Evolutionary conservation across 129 eudicot genomes (phyloP), one percentile per base, ranked within the genome.

Genomic region (Flaveria trinervia): DNA sequence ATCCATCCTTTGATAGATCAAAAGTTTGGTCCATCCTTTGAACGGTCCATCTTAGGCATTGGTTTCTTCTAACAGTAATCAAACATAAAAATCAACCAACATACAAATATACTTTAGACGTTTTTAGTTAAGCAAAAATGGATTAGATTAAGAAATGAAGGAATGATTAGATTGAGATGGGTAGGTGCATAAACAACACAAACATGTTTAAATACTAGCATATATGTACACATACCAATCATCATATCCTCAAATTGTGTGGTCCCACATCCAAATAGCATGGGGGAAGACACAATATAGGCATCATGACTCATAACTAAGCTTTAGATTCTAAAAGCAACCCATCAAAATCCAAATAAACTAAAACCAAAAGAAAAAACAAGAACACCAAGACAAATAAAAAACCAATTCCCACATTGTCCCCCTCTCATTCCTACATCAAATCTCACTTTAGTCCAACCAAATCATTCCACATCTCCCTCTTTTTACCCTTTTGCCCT

Each of bases 341-440:
- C 54, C 79, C 78, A 76, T 76, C 80, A 59, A 74, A 67, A 68
- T 80, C 84, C 84, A 80, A 52, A 64, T 55, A 65, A 72, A 79
- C 41, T 57, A 22, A 44, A 48, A 26, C 45, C 10, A 22, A 67
- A 25, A 33, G 39, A 33, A 33, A 77, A 77, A 71, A 71, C 69
- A 62, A 28, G 39, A 76, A 44, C 77, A 60, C 82, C 83, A 65
- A 72, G 74, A 65, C 70, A 56, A 74, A 69, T 64, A 84, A 16
- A 70, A 66, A 70, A 81, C 81, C 22, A 74, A 44, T 77, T 70
- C 65, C 66, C 71, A 74, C 73, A 74, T 73, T 78, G 80, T 73
- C 78, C 80, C 70, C 89, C 81, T 88, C 52, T 79, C 81, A 62
- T 71, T 77, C 82, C 85, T 81, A 78, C 85, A 80, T 51, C 83